These are phyloP conservation scores for Chrysopogon serrulatus DNA, from an alignment of 176 grass and related monocot genomes.

Conservation along the genomic window DNA sequence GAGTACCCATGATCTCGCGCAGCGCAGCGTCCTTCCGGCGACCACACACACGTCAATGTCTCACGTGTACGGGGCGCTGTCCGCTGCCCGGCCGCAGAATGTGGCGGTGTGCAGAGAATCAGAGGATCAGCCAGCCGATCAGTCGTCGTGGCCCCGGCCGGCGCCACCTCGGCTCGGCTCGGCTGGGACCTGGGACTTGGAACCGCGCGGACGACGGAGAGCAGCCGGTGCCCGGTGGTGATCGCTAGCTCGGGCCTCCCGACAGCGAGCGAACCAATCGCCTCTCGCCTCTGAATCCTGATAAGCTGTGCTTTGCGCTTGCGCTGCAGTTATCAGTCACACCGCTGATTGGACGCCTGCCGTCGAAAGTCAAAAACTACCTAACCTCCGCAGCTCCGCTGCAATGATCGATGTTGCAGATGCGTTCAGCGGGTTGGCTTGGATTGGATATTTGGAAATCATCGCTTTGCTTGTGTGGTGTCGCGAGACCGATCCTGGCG, in stretches of 20 bases:
- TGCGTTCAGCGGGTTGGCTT: neutral
- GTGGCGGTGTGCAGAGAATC: neutral
- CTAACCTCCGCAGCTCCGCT: neutral
- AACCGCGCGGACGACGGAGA: neutral
- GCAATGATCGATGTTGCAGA: neutral
- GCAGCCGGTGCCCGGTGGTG: too few species aligned
- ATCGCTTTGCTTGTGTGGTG: neutral
- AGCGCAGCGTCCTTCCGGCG: neutral
- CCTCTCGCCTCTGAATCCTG: neutral
- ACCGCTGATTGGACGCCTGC: neutral
- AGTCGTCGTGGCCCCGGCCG: neutral
- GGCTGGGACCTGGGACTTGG: neutral
- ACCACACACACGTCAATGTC: neutral
- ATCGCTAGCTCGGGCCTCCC: neutral
- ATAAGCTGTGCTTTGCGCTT: slow-evolving; percentile 7
- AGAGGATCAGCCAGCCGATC: neutral
- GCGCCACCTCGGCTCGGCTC: too few species aligned
- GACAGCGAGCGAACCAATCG: neutral
- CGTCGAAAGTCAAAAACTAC: slow-evolving; percentile 2
- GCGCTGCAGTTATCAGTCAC: slow-evolving; percentile 9
- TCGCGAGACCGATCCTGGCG: neutral
- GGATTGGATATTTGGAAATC: neutral
- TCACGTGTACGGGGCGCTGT: neutral
- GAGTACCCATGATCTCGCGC: too few species aligned
- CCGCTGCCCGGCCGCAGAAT: neutral